These are phyloP conservation scores for Yamadazyma triangularis DNA, from an alignment of 1,139 yeast species.

Conservation along the genomic window DNA sequence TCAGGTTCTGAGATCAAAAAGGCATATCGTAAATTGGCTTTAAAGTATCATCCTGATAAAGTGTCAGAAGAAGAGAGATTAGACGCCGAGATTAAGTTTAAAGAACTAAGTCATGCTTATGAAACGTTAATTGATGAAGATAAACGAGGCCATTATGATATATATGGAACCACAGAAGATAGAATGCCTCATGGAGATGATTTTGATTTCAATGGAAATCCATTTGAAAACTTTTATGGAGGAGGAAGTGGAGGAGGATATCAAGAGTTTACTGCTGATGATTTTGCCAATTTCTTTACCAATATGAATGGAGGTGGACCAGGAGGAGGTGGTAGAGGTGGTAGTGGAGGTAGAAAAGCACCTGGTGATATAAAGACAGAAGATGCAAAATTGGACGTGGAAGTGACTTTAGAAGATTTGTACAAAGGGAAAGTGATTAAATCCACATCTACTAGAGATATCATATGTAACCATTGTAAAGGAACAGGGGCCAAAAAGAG, in stretches of 20 bases:
- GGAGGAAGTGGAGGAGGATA: constrained; percentile 15
- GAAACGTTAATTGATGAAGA: constrained; percentile 61
- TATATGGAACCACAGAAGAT: constrained; percentile 48
- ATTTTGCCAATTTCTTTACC: constrained; percentile 68
- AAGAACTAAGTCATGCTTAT: constrained; percentile 74
- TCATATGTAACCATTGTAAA: constrained; percentile 64
- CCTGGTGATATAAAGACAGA: too few relatives aligned
- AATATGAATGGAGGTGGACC: constrained; percentile 25
- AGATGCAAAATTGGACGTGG: constrained; percentile 63
- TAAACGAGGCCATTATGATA: constrained; percentile 53
- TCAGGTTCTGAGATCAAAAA: constrained; percentile 62
- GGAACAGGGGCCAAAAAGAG: constrained; percentile 71
- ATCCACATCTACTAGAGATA: constrained; percentile 67
- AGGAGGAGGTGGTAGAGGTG: constrained; percentile 7
- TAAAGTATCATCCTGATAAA: constrained; percentile 78
- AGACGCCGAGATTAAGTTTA: constrained; percentile 67
- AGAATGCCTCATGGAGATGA: constrained; percentile 15
- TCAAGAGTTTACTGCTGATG: constrained; percentile 53
- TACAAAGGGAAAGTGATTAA: constrained; percentile 80
- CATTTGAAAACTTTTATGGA: constrained; percentile 38
- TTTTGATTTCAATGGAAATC: constrained; percentile 27
- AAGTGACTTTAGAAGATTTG: constrained; percentile 68
- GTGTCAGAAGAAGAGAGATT: constrained; percentile 62
- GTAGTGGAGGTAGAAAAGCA: constrained; percentile 14
- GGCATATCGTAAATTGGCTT: constrained; percentile 73